Evolutionary conservation across 352 stramenopile species (phyloP), one percentile per base, ranked within the genome.

Genomic region (Phytophthora quininea): DNA sequence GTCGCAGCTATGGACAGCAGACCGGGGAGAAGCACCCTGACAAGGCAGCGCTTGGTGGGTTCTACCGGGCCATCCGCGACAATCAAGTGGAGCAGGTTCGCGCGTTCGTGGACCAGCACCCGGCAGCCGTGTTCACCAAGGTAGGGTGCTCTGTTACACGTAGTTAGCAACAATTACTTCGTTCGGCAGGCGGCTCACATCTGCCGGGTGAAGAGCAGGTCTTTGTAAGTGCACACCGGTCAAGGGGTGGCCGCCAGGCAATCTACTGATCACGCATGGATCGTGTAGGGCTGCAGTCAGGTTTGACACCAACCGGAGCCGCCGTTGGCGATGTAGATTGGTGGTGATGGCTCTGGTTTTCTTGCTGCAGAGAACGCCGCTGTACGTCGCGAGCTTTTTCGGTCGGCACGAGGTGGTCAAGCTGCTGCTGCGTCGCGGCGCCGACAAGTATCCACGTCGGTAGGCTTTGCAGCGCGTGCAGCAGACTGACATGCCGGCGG

Each of bases 351-450:
- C 19, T 24, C 19, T 24, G 19, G 19, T 24, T 24, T 24, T 47
- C 14, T 31, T 1, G n/a, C 4, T n/a, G 33, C 54, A 92, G 80
- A 67, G 82, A 40, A 91, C 81, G 4, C 65, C 80, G 14, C 60
- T 93, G 62, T 89, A 91, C 32, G 59, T 88, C n/a, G 81, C 85
- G 3, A 90, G 82, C 62, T 90, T 90, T 67, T 89, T 91, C 37
- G 74, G 71, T 0, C 77, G 80, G 2, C 63, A 79, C 35, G 75
- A 90, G 33, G 66, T 88, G 32, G 80, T 91, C 14, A 65, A 69
- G 51, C 47, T 80, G 9, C 66, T 93, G 53, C 50, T 91, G 27
- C 24, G 55, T 32, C 69, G 66, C 55, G 85, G 85, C n/a, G 82
- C 82, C n/a, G 85, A 91, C 64, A 86, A 74, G 83, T 92, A 58